Base-by-base conservation (phyloP, 2,329 filamentous ascomycete genomes). In the Bipolaris bicolor region DNA sequence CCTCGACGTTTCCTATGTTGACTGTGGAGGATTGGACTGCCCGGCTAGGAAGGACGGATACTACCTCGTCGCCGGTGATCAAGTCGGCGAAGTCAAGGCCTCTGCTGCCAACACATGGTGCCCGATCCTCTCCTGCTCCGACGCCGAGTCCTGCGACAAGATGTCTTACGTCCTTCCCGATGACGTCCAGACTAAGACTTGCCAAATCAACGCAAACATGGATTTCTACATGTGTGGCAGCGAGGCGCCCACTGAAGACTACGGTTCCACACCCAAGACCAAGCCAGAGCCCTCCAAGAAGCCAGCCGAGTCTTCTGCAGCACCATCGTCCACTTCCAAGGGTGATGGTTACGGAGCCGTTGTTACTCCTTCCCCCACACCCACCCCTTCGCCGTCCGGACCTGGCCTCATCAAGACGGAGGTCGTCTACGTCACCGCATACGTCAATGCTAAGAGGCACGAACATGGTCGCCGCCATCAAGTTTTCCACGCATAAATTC, bases 1-100 rank as follows among this genome's bases (percentile, higher is more conserved):
- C 57, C 70, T 76, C 43, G 75, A 78, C 57, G 70, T 78, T 11
- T 77, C 75, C 22, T 76, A 74, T 48, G 74, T 77, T 18, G 71
- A 77, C 55, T 77, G 75, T 31, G 54, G 29, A 31, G 34, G 41
- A 11, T 7, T 16, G 11, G 62, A 71, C 43, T 77, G 75, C 67
- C 75, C 75, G 7, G 70, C 70, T 31, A 64, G 66, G 31, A 52
- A 67, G 3, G 70, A 77, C 10, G 74, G 74, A 20, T 74, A 73
- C 65, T 75, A 73, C 55, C 59, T 76, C 24, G 57, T 63, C 11
- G 65, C 64, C 36, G 72, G 70, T 22, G 56, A 62, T 34, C 57
- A 66, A 34, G 50, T 55, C 26, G 69, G 66, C 13, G 18, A 41
- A 5, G 58, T 53, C 15, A 66, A 48, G 18, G 65, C 68, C 22